Evolutionary conservation across 1,284 basidiomycete species (phyloP).

Genomic region (Coniferiporia weirii): DNA sequence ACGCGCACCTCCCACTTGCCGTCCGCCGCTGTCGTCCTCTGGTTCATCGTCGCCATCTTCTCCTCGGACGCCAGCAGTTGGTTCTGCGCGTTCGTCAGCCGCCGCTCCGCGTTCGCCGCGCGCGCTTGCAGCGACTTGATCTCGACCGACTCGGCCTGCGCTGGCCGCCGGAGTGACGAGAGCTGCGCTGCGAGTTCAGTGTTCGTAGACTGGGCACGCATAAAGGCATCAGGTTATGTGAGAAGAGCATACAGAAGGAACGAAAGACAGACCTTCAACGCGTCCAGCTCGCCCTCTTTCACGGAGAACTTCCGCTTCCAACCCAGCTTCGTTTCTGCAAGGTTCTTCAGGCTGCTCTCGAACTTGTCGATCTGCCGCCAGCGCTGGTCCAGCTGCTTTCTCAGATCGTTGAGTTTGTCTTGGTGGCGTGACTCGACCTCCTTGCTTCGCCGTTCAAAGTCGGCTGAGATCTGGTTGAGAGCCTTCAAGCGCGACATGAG

Average conservation of each 20-base stretch:
- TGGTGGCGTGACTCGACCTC: slow-evolving; percentile 70
- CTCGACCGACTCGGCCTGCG: slow-evolving; percentile 65
- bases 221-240: neutral
- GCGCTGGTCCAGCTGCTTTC: slow-evolving; percentile 81
- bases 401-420: slow-evolving; percentile 75
- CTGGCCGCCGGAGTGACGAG: slow-evolving; percentile 57
- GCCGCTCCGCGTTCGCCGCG: slow-evolving; percentile 77
- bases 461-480: slow-evolving; percentile 75
- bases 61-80: slow-evolving; percentile 81
- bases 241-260: slow-evolving; percentile 17
- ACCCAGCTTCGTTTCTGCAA: slow-evolving; percentile 76
- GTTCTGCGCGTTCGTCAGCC: slow-evolving; percentile 75
- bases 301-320: slow-evolving; percentile 81
- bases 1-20: slow-evolving; percentile 90
- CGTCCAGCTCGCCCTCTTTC: slow-evolving; percentile 89
- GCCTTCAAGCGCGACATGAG: slow-evolving; percentile 84
- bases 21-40: slow-evolving; percentile 67
- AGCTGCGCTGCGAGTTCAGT: slow-evolving; percentile 75
- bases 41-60: slow-evolving; percentile 67
- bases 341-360: slow-evolving; percentile 80
- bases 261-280: slow-evolving; percentile 55
- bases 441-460: slow-evolving; percentile 85
- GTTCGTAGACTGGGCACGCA: slow-evolving; percentile 54
- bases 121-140: slow-evolving; percentile 66
- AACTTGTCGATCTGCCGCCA: slow-evolving; percentile 95